phyloP scores from a whole-genome alignment of 2,329 filamentous ascomycete genomes.

The Cytospora leucostoma region DNA sequence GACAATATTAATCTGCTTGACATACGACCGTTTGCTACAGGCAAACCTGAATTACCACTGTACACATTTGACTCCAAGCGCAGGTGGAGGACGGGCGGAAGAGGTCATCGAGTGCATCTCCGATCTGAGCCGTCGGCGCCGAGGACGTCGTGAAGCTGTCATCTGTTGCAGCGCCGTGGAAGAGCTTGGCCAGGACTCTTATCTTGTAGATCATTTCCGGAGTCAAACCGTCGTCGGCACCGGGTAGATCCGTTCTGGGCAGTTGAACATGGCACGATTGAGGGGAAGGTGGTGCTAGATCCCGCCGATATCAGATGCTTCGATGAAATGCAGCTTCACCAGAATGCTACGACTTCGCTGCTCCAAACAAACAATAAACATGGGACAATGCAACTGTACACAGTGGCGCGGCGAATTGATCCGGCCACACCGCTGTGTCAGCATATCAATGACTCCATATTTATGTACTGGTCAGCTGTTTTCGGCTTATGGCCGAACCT shows the following conservation, averaged over 20 bases:
- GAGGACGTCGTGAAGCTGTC: constrained; percentile 2
- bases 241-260: constrained; percentile 26
- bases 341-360: constrained; percentile 4
- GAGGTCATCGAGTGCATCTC: neutral
- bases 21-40: too few species aligned
- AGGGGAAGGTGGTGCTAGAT: constrained; percentile 25
- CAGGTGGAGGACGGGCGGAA: neutral
- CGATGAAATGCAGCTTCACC: constrained; percentile 12
- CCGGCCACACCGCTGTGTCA: constrained; percentile 9
- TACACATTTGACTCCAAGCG: neutral
- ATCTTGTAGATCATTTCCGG: constrained; percentile 13
- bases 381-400: neutral
- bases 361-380: neutral
- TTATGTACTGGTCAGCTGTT: constrained; percentile 3
- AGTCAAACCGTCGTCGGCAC: constrained; percentile 5
- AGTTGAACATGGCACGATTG: constrained; percentile 22
- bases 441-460: constrained; percentile 6
- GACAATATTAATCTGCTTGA: neutral
- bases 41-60: too few species aligned
- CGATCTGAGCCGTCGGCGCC: constrained; percentile 6
- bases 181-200: constrained; percentile 1
- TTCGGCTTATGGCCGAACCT: constrained; percentile 24
- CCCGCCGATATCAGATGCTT: constrained; percentile 22
- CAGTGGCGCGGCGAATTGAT: neutral
- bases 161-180: constrained; percentile 2